Conservation (phyloP, 768 basidiomycete genomes). For the Mycena rosella region DNA sequence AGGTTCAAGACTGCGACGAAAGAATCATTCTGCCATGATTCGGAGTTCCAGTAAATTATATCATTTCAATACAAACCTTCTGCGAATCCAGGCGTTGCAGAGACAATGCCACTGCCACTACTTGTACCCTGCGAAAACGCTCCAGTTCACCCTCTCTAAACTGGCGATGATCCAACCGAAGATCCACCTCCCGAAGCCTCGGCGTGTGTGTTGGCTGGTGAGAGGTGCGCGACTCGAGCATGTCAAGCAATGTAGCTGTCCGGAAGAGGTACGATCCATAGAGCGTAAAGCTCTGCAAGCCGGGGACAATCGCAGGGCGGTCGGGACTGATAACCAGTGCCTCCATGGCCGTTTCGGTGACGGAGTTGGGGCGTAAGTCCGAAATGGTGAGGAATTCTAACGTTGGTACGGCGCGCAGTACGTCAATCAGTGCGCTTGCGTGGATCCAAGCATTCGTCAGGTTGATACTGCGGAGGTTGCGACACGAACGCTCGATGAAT, state of each 20-base stretch:
- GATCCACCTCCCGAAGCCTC: not conserved
- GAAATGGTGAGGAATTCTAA: not conserved
- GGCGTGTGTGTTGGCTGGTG: not conserved
- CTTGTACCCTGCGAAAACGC: not conserved
- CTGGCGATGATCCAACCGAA: not conserved
- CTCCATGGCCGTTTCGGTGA: not conserved
- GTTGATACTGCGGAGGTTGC: not conserved
- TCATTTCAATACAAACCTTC: not conserved
- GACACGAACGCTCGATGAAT: not conserved
- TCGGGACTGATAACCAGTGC: not conserved
- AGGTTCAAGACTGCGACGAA: slow-evolving; percentile 2
- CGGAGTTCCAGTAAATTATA: not conserved
- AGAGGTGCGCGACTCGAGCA: slow-evolving; percentile 2
- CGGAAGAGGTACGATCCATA: slow-evolving; percentile 7
- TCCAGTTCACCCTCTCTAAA: not conserved
- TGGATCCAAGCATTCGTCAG: not conserved
- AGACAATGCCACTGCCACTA: too few species aligned
- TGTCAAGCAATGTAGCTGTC: slow-evolving; percentile 2
- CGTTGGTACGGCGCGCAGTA: not conserved
- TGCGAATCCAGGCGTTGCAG: too few species aligned
- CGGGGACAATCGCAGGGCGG: not conserved
- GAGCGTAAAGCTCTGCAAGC: not conserved
- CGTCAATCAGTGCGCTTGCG: not conserved
- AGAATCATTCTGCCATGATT: not conserved
- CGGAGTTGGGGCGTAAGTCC: not conserved